Base-by-base conservation (phyloP, 1,284 basidiomycete species). In the Fistulina hepatica region DNA sequence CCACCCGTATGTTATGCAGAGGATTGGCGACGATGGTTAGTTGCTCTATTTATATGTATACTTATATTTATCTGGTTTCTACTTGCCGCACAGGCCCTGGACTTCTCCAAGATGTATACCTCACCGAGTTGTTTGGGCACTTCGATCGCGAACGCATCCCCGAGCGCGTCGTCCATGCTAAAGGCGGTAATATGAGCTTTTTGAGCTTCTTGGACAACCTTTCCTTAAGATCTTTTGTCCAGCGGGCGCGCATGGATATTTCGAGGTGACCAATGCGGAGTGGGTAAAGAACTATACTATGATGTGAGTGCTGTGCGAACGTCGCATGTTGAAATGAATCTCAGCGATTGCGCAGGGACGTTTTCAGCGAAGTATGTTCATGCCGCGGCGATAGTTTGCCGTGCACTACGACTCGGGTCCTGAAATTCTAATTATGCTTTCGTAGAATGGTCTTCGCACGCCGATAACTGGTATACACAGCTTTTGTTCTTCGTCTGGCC, bases 101-200 rank as follows among this genome's bases (percentile, higher is more conserved):
- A 16, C 38, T 40, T 10, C 33, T 40, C 7, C 38, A 39, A 16
- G 37, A 39, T 23, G 37, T 39, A 3, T 31, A 39, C 33, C 30
- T 39, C 16, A 39, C 37, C 11, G 37, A 39, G 37, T 31, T 39
- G 12, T 39, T 39, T 17, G 37, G 37, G 9, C 28, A 27, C 4
- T 39, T 39, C 28, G 85, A 88, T 61, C 77, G 88, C 19, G 83
- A 88, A 63, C 73, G 84, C 50, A 84, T 88, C 51, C 84, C 84
- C 7, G 84, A 86, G 64, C 77, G 81, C 53, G 78, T 82, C 34
- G 27, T 37, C 32, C 25, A 20, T 13, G 24, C 40, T 42, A 31
- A 31, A 13, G 28, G 45, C 21, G 45, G 45, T 21, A 41, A 40
- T 19, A 45, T 26, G 36, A 38, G 33, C 11, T n/a, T 34, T 1